Conservation (phyloP, 192 early-diverging fungal species). For the Backusella morwellensis region DNA sequence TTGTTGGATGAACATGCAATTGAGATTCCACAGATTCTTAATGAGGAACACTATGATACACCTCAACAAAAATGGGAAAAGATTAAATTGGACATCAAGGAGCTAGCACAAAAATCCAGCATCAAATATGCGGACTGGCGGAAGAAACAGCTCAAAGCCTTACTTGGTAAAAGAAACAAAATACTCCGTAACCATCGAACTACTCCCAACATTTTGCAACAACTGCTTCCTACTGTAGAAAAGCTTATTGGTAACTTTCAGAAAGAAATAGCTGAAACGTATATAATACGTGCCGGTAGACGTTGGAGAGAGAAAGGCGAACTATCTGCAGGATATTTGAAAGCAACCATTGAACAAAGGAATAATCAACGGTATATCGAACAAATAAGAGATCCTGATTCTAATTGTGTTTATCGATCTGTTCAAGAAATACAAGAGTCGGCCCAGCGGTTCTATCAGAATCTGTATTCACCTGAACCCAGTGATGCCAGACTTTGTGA, state of each 20-base stretch:
- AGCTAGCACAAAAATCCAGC: neutral
- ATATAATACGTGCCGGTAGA: neutral
- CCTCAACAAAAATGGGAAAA: neutral
- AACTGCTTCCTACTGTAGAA: neutral
- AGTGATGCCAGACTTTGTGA: too few species aligned
- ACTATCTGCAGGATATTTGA: neutral
- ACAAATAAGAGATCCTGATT: too few species aligned
- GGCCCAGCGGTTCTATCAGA: too few species aligned
- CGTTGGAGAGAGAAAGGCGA: constrained; percentile 17
- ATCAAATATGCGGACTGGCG: neutral
- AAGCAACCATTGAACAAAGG: too few species aligned
- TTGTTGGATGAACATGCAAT: neutral
- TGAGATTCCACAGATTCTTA: neutral
- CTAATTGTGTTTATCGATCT: too few species aligned
- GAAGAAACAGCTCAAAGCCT: neutral
- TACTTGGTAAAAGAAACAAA: constrained; percentile 4
- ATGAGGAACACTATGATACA: neutral
- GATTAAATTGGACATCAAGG: neutral
- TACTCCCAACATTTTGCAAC: neutral
- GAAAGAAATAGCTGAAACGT: neutral
- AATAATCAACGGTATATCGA: too few species aligned
- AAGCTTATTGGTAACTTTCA: neutral
- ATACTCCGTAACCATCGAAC: neutral
- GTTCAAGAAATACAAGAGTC: too few species aligned
- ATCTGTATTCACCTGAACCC: too few species aligned